Percentiles rank a stretch among this genome's conserved stretches.
These are phyloP conservation scores for Yarrowia sp. DNA, from an alignment of 805 yeast species.

Conservation along the genomic window DNA sequence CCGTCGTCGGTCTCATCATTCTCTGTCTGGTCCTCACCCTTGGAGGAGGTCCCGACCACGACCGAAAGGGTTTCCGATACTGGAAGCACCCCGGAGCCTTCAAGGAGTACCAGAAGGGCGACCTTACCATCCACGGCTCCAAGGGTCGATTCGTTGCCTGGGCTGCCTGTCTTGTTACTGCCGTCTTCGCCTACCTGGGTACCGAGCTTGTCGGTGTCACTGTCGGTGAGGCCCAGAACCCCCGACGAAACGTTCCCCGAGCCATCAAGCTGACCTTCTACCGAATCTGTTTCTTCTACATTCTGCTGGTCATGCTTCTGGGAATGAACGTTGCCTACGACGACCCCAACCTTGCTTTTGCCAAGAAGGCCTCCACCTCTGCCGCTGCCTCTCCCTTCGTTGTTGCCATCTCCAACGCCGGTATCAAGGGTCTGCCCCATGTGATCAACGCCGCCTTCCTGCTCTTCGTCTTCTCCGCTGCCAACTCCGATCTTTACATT, in stretches of 20 bases:
- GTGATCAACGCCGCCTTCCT: conserved; percentile 80
- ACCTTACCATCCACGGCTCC: conserved; percentile 53
- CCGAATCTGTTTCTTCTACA: conserved; percentile 70
- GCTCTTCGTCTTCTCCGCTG: conserved; percentile 79
- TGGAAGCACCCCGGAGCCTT: conserved; percentile 77
- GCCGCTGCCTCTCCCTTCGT: conserved; percentile 87
- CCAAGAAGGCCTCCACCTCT: conserved; percentile 50
- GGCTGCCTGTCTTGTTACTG: conserved; percentile 66
- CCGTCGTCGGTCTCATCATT: conserved; percentile 71
- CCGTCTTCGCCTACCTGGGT: conserved; percentile 75
- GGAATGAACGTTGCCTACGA: conserved; percentile 72
- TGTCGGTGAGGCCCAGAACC: conserved; percentile 75
- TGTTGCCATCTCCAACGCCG: conserved; percentile 74
- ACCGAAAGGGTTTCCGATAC: conserved; percentile 72
- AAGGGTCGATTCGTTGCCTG: conserved; percentile 68
- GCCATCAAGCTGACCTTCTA: conserved; percentile 74
- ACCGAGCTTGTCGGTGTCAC: conserved; percentile 75
- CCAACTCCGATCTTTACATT: conserved; percentile 78
- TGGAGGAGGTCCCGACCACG: conserved; percentile 81
- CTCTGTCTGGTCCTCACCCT: conserved; percentile 65
- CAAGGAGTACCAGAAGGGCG: conserved; percentile 53
- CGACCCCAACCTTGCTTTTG: conserved; percentile 60
- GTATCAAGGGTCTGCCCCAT: conserved; percentile 71
- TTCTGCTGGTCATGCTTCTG: conserved; percentile 64
- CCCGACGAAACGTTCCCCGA: conserved; percentile 71